Conservation (phyloP, 306 rosid species). For the Prunus mongolica region DNA sequence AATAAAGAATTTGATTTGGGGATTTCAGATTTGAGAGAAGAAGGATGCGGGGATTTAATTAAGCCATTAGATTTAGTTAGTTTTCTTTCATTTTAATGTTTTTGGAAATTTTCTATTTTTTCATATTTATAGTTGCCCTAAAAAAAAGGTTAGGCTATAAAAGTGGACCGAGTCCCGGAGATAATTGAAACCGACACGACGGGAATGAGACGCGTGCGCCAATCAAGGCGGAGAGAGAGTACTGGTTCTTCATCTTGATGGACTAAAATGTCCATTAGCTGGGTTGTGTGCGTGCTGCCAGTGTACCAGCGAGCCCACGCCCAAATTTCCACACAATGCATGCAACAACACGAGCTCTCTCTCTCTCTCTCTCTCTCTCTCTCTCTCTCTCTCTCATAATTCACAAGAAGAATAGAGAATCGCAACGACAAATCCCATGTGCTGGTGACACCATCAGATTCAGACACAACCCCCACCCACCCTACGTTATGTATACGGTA, state of each 20-base stretch:
- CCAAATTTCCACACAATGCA: not conserved
- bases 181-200: too few relatives aligned
- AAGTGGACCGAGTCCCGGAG: too few relatives aligned
- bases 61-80: too few relatives aligned
- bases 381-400: not conserved
- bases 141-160: too few relatives aligned
- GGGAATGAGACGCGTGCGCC: not conserved
- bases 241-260: not conserved
- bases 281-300: not conserved
- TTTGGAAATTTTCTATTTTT: too few relatives aligned
- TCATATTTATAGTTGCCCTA: too few relatives aligned
- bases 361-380: not conserved
- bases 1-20: too few relatives aligned
- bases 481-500: not conserved
- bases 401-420: not conserved
- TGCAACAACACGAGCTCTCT: not conserved
- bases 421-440: not conserved
- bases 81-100: too few relatives aligned
- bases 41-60: too few relatives aligned
- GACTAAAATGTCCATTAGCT: not conserved
- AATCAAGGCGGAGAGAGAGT: not conserved
- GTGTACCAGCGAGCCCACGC: not conserved
- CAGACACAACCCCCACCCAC: not conserved
- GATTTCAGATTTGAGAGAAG: too few relatives aligned
- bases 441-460: not conserved